phyloP scores from a whole-genome alignment of 2,329 filamentous ascomycete species.

The Neobulgaria alba region DNA sequence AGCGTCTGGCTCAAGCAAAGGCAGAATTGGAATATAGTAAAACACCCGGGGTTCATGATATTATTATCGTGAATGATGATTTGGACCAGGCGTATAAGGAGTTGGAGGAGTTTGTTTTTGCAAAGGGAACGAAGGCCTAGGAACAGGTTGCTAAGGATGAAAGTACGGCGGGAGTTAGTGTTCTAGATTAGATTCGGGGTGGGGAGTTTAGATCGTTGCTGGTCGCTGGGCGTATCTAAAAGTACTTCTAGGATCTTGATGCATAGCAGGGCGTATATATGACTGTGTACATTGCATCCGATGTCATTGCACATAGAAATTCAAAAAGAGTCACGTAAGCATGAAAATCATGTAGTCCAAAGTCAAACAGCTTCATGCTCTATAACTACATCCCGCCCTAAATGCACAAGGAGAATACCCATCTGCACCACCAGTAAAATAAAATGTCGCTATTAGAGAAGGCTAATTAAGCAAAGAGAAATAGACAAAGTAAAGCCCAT shows the following conservation, averaged over 20 bases:
- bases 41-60: constrained; percentile 57
- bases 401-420: constrained; percentile 8
- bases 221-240: neutral
- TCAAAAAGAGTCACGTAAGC: no score
- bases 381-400: constrained; percentile 12
- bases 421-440: constrained; percentile 24
- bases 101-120: constrained; percentile 42
- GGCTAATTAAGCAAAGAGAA: constrained; percentile 31
- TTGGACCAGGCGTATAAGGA: constrained; percentile 47
- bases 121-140: constrained; percentile 10
- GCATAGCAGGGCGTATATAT: no score
- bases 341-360: no score
- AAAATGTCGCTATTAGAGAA: constrained; percentile 28
- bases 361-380: constrained; percentile 11
- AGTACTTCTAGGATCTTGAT: neutral
- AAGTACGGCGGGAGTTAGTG: constrained; percentile 8
- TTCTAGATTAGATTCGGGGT: constrained; percentile 9
- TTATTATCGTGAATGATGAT: constrained; percentile 58
- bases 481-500: constrained; percentile 27
- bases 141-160: constrained; percentile 11
- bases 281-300: no score
- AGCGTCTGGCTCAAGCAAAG: constrained; percentile 62
- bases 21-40: constrained; percentile 67
- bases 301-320: constrained; percentile 8
- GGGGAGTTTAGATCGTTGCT: neutral